Base-by-base conservation (phyloP, 768 basidiomycete genomes). In the Udeniomyces megalosporus region DNA sequence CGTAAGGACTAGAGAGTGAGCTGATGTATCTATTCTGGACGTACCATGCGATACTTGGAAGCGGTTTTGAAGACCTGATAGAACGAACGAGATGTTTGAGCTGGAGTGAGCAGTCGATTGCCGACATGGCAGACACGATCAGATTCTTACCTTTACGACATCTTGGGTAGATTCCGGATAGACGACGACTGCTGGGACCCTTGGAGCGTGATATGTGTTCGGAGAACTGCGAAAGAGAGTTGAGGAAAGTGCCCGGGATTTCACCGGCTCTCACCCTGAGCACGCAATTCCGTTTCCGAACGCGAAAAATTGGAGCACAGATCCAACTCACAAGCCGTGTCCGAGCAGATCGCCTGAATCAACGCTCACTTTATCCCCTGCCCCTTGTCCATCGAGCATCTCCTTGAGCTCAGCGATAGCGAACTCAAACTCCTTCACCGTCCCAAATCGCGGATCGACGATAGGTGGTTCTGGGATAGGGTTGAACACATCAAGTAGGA, bases 91-190 rank as follows among this genome's bases (percentile, higher is more conserved):
- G n/a, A n/a, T n/a, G n/a, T n/a, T n/a, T n/a, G n/a, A n/a, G n/a
- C n/a, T n/a, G n/a, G n/a, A n/a, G n/a, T n/a, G n/a, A n/a, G n/a
- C n/a, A n/a, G n/a, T n/a, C n/a, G n/a, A n/a, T n/a, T n/a, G n/a
- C n/a, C n/a, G n/a, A n/a, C n/a, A 57, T 34, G 28, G 57, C 57
- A 7, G 48, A 20, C 57, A 46, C 48, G 44, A 58, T 58, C 15
- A 58, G 44, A 20, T 32, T 79, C 60, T 88, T 83, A 2, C n/a
- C n/a, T n/a, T n/a, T n/a, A n/a, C n/a, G n/a, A 95, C 88, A 69
- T 95, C 90, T 58, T 83, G 81, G 0, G 90, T 93, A 59, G 76
- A 80, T 35, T 72, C 71, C 6, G 82, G 82, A 53, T 79, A 79
- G 35, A 85, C 81, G 1, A 85, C 80, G 73, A 76, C 69, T 45